Conservation (phyloP, 352 stramenopile genomes). For the Globisporangium solare region DNA sequence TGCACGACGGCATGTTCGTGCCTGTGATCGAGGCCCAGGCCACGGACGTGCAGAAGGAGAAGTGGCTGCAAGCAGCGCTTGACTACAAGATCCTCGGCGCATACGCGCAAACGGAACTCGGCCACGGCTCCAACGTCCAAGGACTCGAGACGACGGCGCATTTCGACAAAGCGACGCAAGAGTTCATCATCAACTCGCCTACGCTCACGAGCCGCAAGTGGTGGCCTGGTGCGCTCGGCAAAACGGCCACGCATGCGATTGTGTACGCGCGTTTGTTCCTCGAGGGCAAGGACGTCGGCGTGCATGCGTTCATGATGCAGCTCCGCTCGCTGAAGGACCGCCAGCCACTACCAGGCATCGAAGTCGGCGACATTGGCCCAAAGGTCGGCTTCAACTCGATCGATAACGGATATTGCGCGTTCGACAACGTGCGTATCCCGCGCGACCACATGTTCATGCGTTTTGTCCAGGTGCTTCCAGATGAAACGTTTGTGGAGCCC, state of each 20-base stretch:
- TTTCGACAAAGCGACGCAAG: slow-evolving; percentile 84
- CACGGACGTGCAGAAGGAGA: slow-evolving; percentile 41
- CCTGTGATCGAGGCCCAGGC: slow-evolving; percentile 66
- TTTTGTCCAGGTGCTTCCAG: slow-evolving; percentile 37
- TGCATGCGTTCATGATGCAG: slow-evolving; percentile 94
- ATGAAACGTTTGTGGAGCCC: slow-evolving; percentile 54
- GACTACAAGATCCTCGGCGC: slow-evolving; percentile 78
- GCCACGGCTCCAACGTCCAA: slow-evolving; percentile 92
- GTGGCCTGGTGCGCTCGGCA: slow-evolving; percentile 92
- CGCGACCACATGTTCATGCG: slow-evolving; percentile 56
- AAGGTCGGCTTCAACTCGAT: slow-evolving; percentile 91
- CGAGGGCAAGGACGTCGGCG: slow-evolving; percentile 62
- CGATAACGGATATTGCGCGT: slow-evolving; percentile 89
- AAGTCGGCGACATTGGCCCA: slow-evolving; percentile 88
- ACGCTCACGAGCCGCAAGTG: slow-evolving; percentile 94
- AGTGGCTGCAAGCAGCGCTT: slow-evolving; percentile 58
- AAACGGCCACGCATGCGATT: slow-evolving; percentile 90
- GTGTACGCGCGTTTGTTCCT: slow-evolving; percentile 84
- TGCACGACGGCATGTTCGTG: slow-evolving; percentile 64
- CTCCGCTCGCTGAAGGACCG: slow-evolving; percentile 80
- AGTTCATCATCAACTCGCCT: slow-evolving; percentile 94
- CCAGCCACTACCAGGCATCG: slow-evolving; percentile 77
- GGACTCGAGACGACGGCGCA: slow-evolving; percentile 90
- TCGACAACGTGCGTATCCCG: slow-evolving; percentile 86
- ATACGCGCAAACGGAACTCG: slow-evolving; percentile 95